phyloP scores from a whole-genome alignment of 1,139 yeast species.

The Sugiyamaella novakii region DNA sequence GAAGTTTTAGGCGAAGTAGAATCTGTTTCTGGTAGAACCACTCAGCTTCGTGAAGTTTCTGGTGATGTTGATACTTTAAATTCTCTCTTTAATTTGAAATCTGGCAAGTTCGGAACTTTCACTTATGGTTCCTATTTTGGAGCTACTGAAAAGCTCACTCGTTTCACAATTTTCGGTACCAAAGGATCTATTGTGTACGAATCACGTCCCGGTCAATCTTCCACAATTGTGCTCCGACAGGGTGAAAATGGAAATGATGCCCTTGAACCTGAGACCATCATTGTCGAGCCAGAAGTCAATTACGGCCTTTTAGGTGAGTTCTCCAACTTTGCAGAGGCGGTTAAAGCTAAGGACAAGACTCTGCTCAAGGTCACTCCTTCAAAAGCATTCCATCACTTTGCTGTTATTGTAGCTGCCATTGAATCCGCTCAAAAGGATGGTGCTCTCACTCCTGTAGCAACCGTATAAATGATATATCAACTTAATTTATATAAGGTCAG shows the following conservation, averaged over 20 bases:
- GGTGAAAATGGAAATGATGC: constrained; percentile 53
- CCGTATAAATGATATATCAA: constrained; percentile 17
- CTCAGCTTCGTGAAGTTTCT: constrained; percentile 70
- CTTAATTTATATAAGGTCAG: background rate
- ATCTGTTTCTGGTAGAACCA: constrained; percentile 69
- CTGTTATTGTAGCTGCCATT: constrained; percentile 80
- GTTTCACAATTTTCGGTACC: constrained; percentile 71
- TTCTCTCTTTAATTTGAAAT: constrained; percentile 62
- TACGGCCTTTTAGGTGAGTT: constrained; percentile 72
- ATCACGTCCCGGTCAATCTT: constrained; percentile 57
- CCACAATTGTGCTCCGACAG: constrained; percentile 47
- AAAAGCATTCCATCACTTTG: constrained; percentile 87
- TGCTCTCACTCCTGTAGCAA: constrained; percentile 54
- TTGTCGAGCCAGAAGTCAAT: constrained; percentile 52
- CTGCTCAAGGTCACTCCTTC: constrained; percentile 63
- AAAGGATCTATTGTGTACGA: constrained; percentile 72
- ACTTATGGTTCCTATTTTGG: constrained; percentile 92
- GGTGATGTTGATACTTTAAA: constrained; percentile 82
- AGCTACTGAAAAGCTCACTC: constrained; percentile 68
- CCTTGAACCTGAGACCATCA: constrained; percentile 49
- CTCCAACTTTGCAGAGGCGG: constrained; percentile 71
- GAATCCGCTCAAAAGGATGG: constrained; percentile 69
- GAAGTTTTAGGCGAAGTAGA: constrained; percentile 77
- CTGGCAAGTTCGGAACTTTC: constrained; percentile 80
- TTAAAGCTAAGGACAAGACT: constrained; percentile 61